Evolutionary conservation across 768 basidiomycete species (phyloP).

Genomic region (Mycena pura): DNA sequence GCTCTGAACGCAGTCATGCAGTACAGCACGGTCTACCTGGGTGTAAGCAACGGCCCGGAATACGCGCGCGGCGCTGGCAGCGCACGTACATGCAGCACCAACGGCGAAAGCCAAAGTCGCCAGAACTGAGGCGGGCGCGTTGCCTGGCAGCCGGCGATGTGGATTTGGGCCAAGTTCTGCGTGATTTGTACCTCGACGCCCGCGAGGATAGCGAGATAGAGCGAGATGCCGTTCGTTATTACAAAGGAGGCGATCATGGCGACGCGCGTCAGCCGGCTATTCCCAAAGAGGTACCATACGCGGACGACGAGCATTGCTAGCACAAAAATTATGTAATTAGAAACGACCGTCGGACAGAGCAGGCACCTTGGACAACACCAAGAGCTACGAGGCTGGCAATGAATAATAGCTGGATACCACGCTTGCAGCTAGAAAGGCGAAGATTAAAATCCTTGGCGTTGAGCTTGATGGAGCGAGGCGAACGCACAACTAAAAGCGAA

Average conservation of each 20-base stretch:
- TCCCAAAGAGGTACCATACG: slow-evolving; percentile 50
- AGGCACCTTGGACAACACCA: slow-evolving; percentile 43
- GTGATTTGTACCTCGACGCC: slow-evolving; percentile 27
- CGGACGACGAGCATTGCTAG: slow-evolving; percentile 47
- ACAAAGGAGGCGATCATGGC: slow-evolving; percentile 38
- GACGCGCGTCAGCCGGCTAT: slow-evolving; percentile 34
- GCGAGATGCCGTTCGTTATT: slow-evolving; percentile 35
- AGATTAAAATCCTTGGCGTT: neutral
- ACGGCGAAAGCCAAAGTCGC: slow-evolving; percentile 44
- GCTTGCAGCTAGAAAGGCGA: slow-evolving; percentile 33
- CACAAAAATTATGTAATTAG: neutral
- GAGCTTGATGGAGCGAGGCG: slow-evolving; percentile 2
- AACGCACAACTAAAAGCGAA: slow-evolving; percentile 32
- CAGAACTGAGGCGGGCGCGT: slow-evolving; percentile 39
- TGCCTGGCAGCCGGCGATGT: slow-evolving; percentile 40
- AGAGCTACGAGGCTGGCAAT: slow-evolving; percentile 36
- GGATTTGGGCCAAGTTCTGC: slow-evolving; percentile 1
- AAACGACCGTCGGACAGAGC: neutral
- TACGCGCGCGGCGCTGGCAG: neutral
- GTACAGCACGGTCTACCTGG: slow-evolving; percentile 42
- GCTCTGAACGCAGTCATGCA: slow-evolving; percentile 43
- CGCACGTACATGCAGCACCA: slow-evolving; percentile 43
- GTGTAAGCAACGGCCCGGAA: neutral
- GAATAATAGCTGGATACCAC: slow-evolving; percentile 36
- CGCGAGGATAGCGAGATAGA: slow-evolving; percentile 38